Percentiles rank a stretch among this genome's conserved stretches.
Evolutionary conservation across 768 basidiomycete species (phyloP).

Genomic region (Lenzites betulinus): DNA sequence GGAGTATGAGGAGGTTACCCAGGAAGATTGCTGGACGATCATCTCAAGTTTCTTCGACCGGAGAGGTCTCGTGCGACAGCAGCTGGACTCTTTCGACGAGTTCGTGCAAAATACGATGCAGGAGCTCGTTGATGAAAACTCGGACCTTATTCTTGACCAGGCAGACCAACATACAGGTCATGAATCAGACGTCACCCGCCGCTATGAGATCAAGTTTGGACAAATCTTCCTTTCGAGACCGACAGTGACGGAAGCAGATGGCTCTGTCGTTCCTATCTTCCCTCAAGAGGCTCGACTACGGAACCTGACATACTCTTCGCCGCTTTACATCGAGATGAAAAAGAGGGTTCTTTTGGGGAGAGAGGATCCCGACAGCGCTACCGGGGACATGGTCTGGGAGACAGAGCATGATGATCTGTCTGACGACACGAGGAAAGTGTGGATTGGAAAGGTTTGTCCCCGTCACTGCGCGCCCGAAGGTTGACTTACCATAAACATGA

Average conservation of each 20-base stretch:
- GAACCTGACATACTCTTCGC: conserved; percentile 95
- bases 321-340: conserved; percentile 93
- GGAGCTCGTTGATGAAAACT: conserved; percentile 95
- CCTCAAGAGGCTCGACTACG: conserved; percentile 95
- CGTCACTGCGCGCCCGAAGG: no score
- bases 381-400: conserved; percentile 81
- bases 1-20: conserved; percentile 78
- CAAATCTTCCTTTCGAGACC: conserved; percentile 97
- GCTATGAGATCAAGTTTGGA: conserved; percentile 96
- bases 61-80: conserved; percentile 96
- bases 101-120: conserved; percentile 99
- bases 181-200: conserved; percentile 75
- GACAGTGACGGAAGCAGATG: conserved; percentile 94
- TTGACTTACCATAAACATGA: no score
- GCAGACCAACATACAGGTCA: conserved; percentile 94
- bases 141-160: conserved; percentile 95
- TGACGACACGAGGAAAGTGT: conserved; percentile 79
- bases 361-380: conserved; percentile 77
- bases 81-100: conserved; percentile 97
- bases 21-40: conserved; percentile 94
- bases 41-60: conserved; percentile 97
- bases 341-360: conserved; percentile 80
- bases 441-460: conserved; percentile 84
- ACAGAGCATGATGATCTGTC: conserved; percentile 63
- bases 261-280: conserved; percentile 89